phyloP scores from a whole-genome alignment of 2,329 filamentous ascomycete genomes.

The Alternaria brassicicola region DNA sequence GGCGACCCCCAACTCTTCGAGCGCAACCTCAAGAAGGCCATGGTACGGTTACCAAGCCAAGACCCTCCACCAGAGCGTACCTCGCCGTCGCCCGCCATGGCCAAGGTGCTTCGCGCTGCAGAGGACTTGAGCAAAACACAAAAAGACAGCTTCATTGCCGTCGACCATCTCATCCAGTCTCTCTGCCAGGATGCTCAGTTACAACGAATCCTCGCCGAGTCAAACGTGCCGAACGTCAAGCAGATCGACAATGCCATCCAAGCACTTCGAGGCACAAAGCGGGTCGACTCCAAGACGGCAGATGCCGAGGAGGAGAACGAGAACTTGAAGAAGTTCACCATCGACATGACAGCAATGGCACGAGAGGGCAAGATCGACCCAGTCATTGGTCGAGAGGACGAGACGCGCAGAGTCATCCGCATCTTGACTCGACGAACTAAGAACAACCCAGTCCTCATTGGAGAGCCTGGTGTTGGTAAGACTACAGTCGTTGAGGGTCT shows the following conservation, averaged over 20 bases:
- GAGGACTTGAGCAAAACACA: constrained; percentile 95
- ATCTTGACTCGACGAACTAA: constrained; percentile 94
- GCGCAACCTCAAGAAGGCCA: constrained; percentile 84
- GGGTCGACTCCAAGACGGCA: constrained; percentile 94
- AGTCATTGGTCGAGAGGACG: constrained; percentile 94
- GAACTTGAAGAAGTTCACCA: constrained; percentile 96
- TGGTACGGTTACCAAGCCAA: constrained; percentile 91
- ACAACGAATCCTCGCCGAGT: constrained; percentile 76
- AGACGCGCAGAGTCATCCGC: constrained; percentile 88
- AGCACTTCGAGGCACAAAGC: constrained; percentile 87
- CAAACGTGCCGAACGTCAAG: constrained; percentile 90
- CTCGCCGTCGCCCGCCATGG: constrained; percentile 80
- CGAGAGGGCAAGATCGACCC: constrained; percentile 97
- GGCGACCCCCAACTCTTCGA: constrained; percentile 91
- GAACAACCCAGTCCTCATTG: constrained; percentile 98
- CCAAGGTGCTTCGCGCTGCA: constrained; percentile 80
- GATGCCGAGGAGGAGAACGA: constrained; percentile 93
- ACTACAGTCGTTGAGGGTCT: constrained; percentile 97
- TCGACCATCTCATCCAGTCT: constrained; percentile 90
- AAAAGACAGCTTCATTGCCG: constrained; percentile 91
- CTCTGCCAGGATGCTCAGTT: constrained; percentile 80
- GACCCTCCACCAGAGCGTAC: constrained; percentile 92
- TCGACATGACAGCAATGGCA: constrained; percentile 97
- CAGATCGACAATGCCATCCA: constrained; percentile 89
- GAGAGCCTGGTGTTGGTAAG: constrained; percentile 97